A percentile compares a stretch with the other conserved stretches of the same genome.
phyloP scores from a whole-genome alignment of 140 eudicot genomes.

The Ambrosia hybrid region DNA sequence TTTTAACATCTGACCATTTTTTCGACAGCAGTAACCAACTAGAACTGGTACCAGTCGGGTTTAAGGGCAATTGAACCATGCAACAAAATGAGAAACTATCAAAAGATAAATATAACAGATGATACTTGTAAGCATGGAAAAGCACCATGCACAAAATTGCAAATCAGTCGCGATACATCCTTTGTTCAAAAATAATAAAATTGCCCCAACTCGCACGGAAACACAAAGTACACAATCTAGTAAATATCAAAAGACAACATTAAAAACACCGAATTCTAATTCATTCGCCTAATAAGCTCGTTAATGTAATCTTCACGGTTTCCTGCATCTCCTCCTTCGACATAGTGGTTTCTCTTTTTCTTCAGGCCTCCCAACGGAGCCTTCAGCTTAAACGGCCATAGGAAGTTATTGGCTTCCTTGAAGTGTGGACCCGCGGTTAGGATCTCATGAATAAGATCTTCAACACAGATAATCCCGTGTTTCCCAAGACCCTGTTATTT shows the following conservation, averaged over 20 bases:
- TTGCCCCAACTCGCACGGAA: conserved; percentile 1
- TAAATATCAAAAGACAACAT: not conserved
- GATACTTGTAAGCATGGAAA: not conserved
- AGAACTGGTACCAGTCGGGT: too few species aligned
- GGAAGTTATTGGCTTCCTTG: conserved; percentile 60
- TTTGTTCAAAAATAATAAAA: conserved; percentile 11
- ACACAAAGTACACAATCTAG: conserved; percentile 24
- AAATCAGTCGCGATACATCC: conserved; percentile 9
- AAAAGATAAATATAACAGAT: too few species aligned
- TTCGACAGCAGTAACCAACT: too few species aligned
- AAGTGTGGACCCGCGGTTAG: conserved; percentile 57
- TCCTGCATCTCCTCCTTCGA: conserved; percentile 95
- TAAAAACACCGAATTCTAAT: conserved; percentile 37
- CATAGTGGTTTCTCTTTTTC: conserved; percentile 82
- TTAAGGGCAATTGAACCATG: too few species aligned
- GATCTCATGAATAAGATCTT: conserved; percentile 57
- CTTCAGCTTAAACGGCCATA: conserved; percentile 55
- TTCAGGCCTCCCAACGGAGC: conserved; percentile 82
- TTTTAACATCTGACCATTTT: too few species aligned
- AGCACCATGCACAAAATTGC: not conserved
- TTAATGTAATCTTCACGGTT: conserved; percentile 77
- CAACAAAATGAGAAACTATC: too few species aligned
- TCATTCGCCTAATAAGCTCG: conserved; percentile 82
- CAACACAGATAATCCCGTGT: conserved; percentile 52
- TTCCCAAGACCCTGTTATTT: conserved; percentile 49